Conservation (phyloP, 495 filamentous ascomycete species). For the Neurospora intermedia region DNA sequence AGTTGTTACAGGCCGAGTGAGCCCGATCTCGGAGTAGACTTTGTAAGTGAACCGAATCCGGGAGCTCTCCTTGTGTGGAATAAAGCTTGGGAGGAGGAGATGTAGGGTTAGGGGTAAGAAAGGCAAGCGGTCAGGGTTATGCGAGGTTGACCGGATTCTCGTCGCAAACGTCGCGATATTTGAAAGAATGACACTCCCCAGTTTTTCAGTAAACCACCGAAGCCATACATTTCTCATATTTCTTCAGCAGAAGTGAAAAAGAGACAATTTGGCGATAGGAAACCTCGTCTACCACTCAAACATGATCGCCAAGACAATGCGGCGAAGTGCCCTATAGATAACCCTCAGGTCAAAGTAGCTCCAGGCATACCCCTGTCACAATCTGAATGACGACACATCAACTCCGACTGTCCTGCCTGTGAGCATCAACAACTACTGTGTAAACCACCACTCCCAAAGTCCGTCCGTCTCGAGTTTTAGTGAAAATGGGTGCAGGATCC, state of each 20-base stretch:
- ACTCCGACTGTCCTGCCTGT: background rate
- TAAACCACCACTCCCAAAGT: background rate
- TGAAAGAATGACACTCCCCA: too few species aligned
- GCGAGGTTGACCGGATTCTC: background rate
- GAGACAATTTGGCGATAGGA: too few species aligned
- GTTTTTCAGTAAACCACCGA: background rate
- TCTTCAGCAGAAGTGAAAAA: too few species aligned
- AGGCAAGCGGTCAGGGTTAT: background rate
- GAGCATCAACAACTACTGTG: background rate
- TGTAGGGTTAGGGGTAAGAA: background rate
- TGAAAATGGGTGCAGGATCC: background rate
- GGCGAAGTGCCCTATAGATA: background rate
- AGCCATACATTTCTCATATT: background rate
- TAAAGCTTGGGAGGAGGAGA: background rate
- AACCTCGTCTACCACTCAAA: background rate
- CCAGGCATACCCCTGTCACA: background rate
- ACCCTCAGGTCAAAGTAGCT: background rate
- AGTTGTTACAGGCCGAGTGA: background rate
- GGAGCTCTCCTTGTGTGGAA: background rate
- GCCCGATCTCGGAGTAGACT: background rate
- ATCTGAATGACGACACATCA: background rate
- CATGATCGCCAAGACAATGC: background rate
- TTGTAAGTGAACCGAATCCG: background rate
- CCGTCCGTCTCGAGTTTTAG: background rate
- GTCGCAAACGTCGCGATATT: background rate